These are phyloP conservation scores for Pleoardoris graminearum DNA, from an alignment of 2,329 filamentous ascomycete genomes.

Conservation along the genomic window DNA sequence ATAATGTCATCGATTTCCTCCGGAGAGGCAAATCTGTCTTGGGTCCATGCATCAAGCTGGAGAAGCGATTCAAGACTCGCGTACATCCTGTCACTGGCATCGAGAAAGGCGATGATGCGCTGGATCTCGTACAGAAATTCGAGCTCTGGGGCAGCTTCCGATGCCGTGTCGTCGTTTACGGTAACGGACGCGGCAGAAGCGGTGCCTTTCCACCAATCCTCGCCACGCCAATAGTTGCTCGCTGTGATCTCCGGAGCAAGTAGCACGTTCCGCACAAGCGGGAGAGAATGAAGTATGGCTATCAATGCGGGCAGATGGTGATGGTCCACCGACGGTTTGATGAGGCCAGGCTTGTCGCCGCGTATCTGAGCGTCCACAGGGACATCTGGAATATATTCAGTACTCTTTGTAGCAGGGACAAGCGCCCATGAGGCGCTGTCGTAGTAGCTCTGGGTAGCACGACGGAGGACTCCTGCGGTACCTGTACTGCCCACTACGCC, in stretches of 20 bases:
- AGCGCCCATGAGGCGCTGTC: conserved; percentile 60
- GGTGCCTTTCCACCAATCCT: conserved; percentile 66
- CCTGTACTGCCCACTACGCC: conserved; percentile 53
- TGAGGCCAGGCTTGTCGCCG: conserved; percentile 57
- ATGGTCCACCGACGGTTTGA: conserved; percentile 58
- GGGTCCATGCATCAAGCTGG: conserved; percentile 46
- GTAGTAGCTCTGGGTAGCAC: conserved; percentile 59
- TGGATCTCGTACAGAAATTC: conserved; percentile 61
- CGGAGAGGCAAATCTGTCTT: conserved; percentile 10
- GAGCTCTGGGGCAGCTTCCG: conserved; percentile 32
- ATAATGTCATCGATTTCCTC: conserved; percentile 27
- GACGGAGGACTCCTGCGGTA: conserved; percentile 52
- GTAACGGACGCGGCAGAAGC: conserved; percentile 55
- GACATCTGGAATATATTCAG: conserved; percentile 58
- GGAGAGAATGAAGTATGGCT: conserved; percentile 65
- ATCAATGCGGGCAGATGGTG: conserved; percentile 62
- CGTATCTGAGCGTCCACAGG: conserved; percentile 54
- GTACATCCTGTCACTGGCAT: conserved; percentile 61
- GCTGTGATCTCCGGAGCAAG: conserved; percentile 52
- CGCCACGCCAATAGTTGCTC: conserved; percentile 58
- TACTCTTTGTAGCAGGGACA: conserved; percentile 53
- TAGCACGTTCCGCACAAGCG: conserved; percentile 60
- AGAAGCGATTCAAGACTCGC: conserved; percentile 58
- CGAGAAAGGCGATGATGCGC: conserved; percentile 64
- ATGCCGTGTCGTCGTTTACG: conserved; percentile 48